Percentiles rank a stretch among this genome's conserved stretches.
phyloP scores from a whole-genome alignment of 805 yeast species.

The Kluyveromyces siamensis region DNA sequence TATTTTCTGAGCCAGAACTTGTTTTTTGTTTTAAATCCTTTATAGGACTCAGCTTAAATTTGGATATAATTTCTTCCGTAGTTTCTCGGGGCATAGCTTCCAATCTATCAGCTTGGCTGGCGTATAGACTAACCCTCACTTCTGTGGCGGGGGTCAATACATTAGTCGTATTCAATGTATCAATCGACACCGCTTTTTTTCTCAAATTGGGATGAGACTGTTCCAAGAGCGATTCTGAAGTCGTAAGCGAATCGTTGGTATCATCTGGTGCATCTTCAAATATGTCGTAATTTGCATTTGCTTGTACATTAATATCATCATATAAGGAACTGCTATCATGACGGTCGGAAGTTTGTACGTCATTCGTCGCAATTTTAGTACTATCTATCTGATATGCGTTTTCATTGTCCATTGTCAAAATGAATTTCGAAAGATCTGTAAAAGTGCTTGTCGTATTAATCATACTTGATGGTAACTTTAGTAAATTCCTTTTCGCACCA shows the following conservation, averaged over 20 bases:
- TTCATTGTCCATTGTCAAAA: neutral
- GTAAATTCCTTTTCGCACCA: conserved; percentile 6
- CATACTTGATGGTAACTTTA: conserved; percentile 17
- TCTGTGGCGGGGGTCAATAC: conserved; percentile 24
- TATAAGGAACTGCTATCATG: conserved; percentile 2
- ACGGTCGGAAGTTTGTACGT: neutral
- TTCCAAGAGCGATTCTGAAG: conserved; percentile 14
- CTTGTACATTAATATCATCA: neutral
- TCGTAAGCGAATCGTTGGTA: conserved; percentile 14
- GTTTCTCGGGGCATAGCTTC: conserved; percentile 22
- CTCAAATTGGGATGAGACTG: conserved; percentile 17
- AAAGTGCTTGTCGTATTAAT: conserved; percentile 22
- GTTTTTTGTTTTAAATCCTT: conserved; percentile 16
- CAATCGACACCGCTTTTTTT: conserved; percentile 27
- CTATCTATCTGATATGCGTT: neutral
- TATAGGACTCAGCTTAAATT: conserved; percentile 24
- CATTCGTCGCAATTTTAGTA: neutral
- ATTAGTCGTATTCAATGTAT: conserved; percentile 23
- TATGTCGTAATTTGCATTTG: conserved; percentile 14
- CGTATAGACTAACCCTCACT: conserved; percentile 26
- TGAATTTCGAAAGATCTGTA: conserved; percentile 18
- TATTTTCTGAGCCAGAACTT: conserved; percentile 13
- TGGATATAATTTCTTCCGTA: conserved; percentile 27
- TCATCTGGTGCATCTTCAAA: conserved; percentile 27
- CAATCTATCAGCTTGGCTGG: conserved; percentile 11